Conservation (phyloP, 106 monocot species). For the Triglochin maritima region DNA sequence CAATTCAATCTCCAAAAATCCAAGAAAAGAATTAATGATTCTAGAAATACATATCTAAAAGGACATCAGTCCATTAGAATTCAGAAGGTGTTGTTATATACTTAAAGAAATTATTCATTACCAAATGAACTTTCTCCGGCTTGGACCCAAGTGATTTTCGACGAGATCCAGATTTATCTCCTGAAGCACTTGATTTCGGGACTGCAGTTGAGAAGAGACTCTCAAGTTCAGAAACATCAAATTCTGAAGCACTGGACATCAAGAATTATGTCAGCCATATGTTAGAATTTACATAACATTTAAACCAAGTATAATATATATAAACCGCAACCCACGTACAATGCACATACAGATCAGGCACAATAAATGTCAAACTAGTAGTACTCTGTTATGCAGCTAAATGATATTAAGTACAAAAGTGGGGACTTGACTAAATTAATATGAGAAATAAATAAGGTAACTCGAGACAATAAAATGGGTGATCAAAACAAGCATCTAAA, state of each 20-base stretch:
- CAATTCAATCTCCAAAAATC: neutral
- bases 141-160: constrained; percentile 91
- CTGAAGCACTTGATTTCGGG: constrained; percentile 57
- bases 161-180: constrained; percentile 56
- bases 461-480: neutral
- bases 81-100: too few relatives aligned
- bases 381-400: neutral
- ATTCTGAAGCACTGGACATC: constrained; percentile 62
- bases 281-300: neutral
- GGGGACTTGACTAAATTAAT: neutral
- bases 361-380: too few relatives aligned
- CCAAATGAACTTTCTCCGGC: constrained; percentile 91
- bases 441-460: neutral
- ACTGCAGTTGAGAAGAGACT: constrained; percentile 80
- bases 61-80: too few relatives aligned
- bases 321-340: too few relatives aligned
- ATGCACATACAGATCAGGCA: too few relatives aligned
- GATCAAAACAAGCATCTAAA: neutral
- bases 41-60: too few relatives aligned
- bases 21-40: too few relatives aligned
- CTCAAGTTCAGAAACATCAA: constrained; percentile 90
- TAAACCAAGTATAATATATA: neutral
- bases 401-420: neutral
- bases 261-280: neutral
- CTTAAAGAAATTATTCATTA: constrained; percentile 20